Evolutionary conservation across 2,329 filamentous ascomycete genomes (phyloP).

Genomic region (Ophiostoma australiae): DNA sequence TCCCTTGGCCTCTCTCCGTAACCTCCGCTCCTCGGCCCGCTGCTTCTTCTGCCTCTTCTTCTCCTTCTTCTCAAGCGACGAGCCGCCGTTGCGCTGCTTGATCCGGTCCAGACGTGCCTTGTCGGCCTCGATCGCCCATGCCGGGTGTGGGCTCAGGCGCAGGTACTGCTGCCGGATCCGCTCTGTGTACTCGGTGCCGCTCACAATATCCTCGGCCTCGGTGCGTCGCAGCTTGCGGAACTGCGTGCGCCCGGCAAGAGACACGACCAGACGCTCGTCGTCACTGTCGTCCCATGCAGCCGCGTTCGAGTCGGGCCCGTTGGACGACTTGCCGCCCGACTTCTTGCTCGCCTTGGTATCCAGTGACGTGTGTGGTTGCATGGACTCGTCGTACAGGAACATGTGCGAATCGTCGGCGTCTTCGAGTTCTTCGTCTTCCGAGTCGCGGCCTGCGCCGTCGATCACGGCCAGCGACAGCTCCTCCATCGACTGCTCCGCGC

Average conservation of each 20-base stretch:
- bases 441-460: constrained; percentile 27
- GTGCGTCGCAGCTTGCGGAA: constrained; percentile 77
- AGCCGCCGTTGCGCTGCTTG: constrained; percentile 23
- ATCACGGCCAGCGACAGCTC: constrained; percentile 31
- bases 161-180: constrained; percentile 74
- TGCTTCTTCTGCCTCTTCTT: constrained; percentile 25
- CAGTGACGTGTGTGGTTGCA: constrained; percentile 18
- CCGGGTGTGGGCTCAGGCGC: constrained; percentile 54
- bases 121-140: constrained; percentile 53
- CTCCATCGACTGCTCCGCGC: constrained; percentile 30
- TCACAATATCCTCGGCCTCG: constrained; percentile 80
- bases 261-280: constrained; percentile 81
- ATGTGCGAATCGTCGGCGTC: constrained; percentile 72
- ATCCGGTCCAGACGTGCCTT: constrained; percentile 47
- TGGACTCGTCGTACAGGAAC: constrained; percentile 67
- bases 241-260: constrained; percentile 68
- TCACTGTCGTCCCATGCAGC: constrained; percentile 92
- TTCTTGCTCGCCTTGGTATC: constrained; percentile 28
- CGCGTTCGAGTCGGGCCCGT: constrained; percentile 39
- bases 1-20: background rate
- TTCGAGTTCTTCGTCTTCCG: constrained; percentile 28
- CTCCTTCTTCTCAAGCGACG: background rate
- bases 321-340: constrained; percentile 33
- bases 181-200: constrained; percentile 76
- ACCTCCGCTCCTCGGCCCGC: constrained; percentile 43